Conservation (phyloP, 345 rosid genomes). For the Lepidium sativum region DNA sequence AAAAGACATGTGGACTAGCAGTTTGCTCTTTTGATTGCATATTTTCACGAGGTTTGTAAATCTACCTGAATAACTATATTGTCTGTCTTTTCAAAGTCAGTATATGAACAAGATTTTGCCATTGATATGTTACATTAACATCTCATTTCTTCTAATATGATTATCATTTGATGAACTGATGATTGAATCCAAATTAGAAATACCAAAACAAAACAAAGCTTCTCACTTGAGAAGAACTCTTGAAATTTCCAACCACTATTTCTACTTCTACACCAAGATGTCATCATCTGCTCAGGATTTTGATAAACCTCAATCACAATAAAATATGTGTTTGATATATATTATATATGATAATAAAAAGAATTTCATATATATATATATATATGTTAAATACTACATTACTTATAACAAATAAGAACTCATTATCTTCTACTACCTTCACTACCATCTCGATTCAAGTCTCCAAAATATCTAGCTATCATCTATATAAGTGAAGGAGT, state of each 20-base stretch:
- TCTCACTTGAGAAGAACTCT: not conserved
- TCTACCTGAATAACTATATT: not conserved
- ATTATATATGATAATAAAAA: not conserved
- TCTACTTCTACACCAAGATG: not conserved
- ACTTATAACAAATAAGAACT: not conserved
- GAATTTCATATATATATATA: not conserved
- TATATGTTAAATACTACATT: not conserved
- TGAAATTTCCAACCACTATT: not conserved
- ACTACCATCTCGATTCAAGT: not conserved
- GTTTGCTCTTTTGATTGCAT: not conserved
- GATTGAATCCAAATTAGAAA: not conserved
- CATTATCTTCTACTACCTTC: not conserved
- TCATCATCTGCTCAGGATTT: not conserved
- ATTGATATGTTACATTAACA: not conserved
- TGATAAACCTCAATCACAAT: not conserved
- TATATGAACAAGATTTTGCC: not conserved
- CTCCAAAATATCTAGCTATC: conserved; percentile 3
- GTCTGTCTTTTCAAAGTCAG: not conserved
- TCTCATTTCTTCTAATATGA: not conserved
- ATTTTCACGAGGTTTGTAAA: not conserved
- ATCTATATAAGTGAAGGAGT: not conserved
- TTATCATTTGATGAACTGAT: not conserved
- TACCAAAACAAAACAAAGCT: not conserved
- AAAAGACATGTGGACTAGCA: not conserved
- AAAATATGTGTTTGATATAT: not conserved